Evolutionary conservation across 768 basidiomycete genomes (phyloP).

Genomic region (Agrocybe praecox): DNA sequence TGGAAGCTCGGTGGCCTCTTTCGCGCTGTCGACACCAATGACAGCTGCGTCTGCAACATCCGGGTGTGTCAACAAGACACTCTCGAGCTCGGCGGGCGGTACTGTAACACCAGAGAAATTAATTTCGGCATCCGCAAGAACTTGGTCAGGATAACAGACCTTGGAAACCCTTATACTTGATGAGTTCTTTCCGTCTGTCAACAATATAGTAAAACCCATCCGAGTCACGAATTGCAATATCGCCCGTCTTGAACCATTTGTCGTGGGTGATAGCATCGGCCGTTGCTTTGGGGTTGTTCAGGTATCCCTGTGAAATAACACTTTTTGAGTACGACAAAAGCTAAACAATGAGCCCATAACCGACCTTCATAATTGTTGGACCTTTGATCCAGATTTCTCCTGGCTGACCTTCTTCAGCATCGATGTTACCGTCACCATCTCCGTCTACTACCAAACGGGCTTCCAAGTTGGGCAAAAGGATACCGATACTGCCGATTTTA

Average conservation of each 20-base stretch:
- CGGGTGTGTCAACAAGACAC: slow-evolving; percentile 72
- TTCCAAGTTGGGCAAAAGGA: slow-evolving; percentile 74
- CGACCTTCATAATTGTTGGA: slow-evolving; percentile 77
- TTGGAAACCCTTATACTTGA: slow-evolving; percentile 87
- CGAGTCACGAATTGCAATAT: slow-evolving; percentile 65
- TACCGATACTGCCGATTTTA: slow-evolving; percentile 69
- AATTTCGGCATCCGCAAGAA: not conserved
- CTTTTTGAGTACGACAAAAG: not conserved
- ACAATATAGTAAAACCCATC: slow-evolving; percentile 80
- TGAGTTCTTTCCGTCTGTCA: slow-evolving; percentile 73
- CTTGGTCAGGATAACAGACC: slow-evolving; percentile 36
- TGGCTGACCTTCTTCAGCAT: slow-evolving; percentile 53
- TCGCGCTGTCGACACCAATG: slow-evolving; percentile 67
- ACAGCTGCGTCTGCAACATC: slow-evolving; percentile 81
- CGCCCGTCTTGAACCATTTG: slow-evolving; percentile 90
- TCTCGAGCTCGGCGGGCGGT: slow-evolving; percentile 85
- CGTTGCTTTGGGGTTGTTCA: slow-evolving; percentile 74
- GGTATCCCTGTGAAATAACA: slow-evolving; percentile 57
- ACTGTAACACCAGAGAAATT: slow-evolving; percentile 43
- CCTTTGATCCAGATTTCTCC: slow-evolving; percentile 88
- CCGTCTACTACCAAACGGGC: slow-evolving; percentile 70
- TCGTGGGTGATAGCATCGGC: slow-evolving; percentile 66
- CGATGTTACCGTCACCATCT: slow-evolving; percentile 48
- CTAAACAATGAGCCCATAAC: not conserved
- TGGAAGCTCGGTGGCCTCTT: slow-evolving; percentile 82